Evolutionary conservation across 805 yeast genomes (phyloP).

Genomic region (Komagataella pastoris): DNA sequence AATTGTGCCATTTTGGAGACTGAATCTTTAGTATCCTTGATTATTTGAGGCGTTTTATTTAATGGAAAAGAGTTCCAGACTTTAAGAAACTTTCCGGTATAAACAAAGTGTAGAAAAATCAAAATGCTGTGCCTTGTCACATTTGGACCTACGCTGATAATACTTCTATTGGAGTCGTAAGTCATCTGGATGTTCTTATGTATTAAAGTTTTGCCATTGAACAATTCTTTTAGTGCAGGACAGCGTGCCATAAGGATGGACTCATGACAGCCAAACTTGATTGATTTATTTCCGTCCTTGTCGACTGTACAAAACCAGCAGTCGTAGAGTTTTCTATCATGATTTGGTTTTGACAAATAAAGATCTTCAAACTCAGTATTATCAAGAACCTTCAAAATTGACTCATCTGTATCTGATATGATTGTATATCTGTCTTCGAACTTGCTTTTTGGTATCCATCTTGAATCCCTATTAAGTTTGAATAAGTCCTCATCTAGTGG

Average conservation of each 20-base stretch:
- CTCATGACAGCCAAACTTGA: background rate
- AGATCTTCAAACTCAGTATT: background rate
- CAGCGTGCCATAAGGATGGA: background rate
- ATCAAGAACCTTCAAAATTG: background rate
- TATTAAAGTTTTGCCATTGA: background rate
- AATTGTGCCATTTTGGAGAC: conserved; percentile 9
- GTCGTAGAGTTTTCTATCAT: background rate
- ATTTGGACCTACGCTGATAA: background rate
- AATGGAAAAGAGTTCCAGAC: conserved; percentile 30
- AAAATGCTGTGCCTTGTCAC: conserved; percentile 9
- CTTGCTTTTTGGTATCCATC: background rate
- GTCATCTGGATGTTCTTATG: background rate
- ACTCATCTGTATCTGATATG: background rate
- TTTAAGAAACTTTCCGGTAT: conserved; percentile 30
- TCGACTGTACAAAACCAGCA: background rate
- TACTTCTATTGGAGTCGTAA: background rate
- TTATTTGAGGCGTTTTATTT: conserved; percentile 15
- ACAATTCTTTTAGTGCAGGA: background rate
- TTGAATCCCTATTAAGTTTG: background rate
- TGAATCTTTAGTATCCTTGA: conserved; percentile 12
- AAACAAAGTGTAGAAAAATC: conserved; percentile 32
- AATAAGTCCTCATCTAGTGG: background rate
- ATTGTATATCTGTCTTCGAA: background rate
- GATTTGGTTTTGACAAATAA: background rate
- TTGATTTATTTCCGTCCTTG: background rate